A percentile compares a stretch with the other conserved stretches of the same genome.
Evolutionary conservation across 129 eudicot genomes (phyloP).

Genomic region (Artemisia tridentata): DNA sequence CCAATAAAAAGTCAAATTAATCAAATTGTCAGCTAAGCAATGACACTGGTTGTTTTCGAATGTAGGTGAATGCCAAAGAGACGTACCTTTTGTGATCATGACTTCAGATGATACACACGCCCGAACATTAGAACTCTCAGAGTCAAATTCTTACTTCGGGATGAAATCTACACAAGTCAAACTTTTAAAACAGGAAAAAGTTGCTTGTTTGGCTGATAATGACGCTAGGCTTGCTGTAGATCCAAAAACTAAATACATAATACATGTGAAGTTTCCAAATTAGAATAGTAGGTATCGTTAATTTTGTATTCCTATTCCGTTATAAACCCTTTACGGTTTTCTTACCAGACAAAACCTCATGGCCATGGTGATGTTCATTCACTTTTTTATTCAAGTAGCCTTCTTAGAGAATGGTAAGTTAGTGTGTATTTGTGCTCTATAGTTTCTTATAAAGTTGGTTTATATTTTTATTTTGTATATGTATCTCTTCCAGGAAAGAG

Average conservation of each 20-base stretch:
- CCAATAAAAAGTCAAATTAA: neutral
- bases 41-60: slow-evolving; percentile 2
- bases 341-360: slow-evolving; percentile 86
- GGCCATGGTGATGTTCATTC: slow-evolving; percentile 99
- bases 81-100: slow-evolving; percentile 89
- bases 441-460: neutral
- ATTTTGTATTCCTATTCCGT: neutral
- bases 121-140: slow-evolving; percentile 65
- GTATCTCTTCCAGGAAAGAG: slow-evolving; percentile 58
- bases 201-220: slow-evolving; percentile 97
- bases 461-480: neutral
- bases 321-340: neutral
- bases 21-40: neutral
- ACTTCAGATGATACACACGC: slow-evolving; percentile 96
- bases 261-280: slow-evolving; percentile 52
- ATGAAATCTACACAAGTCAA: slow-evolving; percentile 86
- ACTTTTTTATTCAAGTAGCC: slow-evolving; percentile 87
- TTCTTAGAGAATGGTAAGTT: slow-evolving; percentile 74
- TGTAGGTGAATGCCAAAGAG: slow-evolving; percentile 61
- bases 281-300: neutral
- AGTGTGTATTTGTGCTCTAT: slow-evolving; percentile 9
- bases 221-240: slow-evolving; percentile 92
- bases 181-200: slow-evolving; percentile 98
- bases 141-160: slow-evolving; percentile 82
- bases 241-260: slow-evolving; percentile 62